Evolutionary conservation across 352 stramenopile species (phyloP).

Genomic region (Phytophthora pluvialis): DNA sequence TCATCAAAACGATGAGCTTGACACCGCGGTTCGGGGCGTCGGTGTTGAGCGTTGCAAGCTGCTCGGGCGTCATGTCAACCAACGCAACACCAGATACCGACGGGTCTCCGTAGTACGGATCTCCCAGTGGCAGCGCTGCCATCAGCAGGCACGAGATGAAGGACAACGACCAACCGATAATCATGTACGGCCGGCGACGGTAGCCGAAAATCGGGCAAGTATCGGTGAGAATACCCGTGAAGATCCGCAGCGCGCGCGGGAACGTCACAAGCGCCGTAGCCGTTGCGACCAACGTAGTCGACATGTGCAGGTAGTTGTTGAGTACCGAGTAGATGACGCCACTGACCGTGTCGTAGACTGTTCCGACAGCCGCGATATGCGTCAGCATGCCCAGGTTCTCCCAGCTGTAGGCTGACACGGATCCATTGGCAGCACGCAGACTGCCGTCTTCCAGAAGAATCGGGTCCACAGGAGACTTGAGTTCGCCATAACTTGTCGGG

Average conservation of each 20-base stretch:
- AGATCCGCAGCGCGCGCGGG: conserved; percentile 49
- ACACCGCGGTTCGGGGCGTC: conserved; percentile 44
- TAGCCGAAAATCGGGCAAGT: conserved; percentile 78
- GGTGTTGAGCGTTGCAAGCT: conserved; percentile 42
- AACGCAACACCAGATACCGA: conserved; percentile 29
- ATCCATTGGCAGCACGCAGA: conserved; percentile 25
- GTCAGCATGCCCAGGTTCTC: conserved; percentile 48
- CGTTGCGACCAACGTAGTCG: conserved; percentile 46
- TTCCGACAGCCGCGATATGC: conserved; percentile 43
- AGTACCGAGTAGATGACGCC: conserved; percentile 59
- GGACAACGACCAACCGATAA: conserved; percentile 58
- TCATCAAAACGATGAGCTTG: conserved; percentile 64
- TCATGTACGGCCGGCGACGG: conserved; percentile 83
- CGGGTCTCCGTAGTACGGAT: conserved; percentile 50
- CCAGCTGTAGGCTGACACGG: conserved; percentile 33
- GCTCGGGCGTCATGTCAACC: conserved; percentile 24
- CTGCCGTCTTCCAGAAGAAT: conserved; percentile 18
- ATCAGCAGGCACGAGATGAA: conserved; percentile 50
- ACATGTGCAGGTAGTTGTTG: conserved; percentile 68
- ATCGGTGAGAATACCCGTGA: conserved; percentile 77
- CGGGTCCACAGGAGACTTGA: conserved; percentile 26
- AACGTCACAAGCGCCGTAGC: conserved; percentile 52
- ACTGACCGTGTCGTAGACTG: conserved; percentile 42
- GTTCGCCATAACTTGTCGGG: conserved; percentile 28
- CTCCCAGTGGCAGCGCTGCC: conserved; percentile 44